Evolutionary conservation across 371 early-diverging fungal species (phyloP).

Genomic region (Aphelidium insulamus): DNA sequence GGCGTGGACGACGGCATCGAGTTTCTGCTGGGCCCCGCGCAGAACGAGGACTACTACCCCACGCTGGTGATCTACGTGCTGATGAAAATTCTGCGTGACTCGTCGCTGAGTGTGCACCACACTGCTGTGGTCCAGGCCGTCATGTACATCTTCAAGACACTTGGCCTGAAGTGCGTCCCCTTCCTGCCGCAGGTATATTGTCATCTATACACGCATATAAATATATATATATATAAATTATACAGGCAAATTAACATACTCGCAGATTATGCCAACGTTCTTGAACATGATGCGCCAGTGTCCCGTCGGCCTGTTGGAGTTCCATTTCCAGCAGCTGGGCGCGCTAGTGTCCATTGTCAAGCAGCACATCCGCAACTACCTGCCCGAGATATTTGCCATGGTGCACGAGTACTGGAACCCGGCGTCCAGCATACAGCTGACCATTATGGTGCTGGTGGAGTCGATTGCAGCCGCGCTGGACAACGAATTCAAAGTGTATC

Average conservation of each 20-base stretch:
- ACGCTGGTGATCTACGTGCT: conserved; percentile 69
- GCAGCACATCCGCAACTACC: conserved; percentile 64
- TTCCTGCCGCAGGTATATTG: conserved; percentile 23
- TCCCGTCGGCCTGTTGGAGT: conserved; percentile 53
- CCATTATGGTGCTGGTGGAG: conserved; percentile 59
- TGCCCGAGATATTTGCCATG: conserved; percentile 53
- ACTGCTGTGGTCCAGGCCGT: conserved; percentile 75
- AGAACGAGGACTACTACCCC: conserved; percentile 69
- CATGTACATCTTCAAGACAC: conserved; percentile 75
- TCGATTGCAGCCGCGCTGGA: conserved; percentile 64
- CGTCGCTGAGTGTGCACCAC: conserved; percentile 57
- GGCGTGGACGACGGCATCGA: conserved; percentile 7
- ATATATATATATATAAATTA: not conserved
- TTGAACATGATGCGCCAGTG: conserved; percentile 50
- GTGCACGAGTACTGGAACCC: conserved; percentile 61
- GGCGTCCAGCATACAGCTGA: conserved; percentile 43
- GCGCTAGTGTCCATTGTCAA: conserved; percentile 67
- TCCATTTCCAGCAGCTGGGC: conserved; percentile 69
- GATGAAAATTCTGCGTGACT: conserved; percentile 69
- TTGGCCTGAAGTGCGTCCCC: conserved; percentile 37
- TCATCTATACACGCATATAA: not conserved
- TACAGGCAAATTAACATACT: not conserved
- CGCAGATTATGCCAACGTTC: conserved; percentile 33
- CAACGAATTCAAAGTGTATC: conserved; percentile 62
- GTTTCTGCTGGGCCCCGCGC: too few relatives aligned